Evolutionary conservation across 139 green algal species (phyloP).

Genomic region (Nannochloris sp.): DNA sequence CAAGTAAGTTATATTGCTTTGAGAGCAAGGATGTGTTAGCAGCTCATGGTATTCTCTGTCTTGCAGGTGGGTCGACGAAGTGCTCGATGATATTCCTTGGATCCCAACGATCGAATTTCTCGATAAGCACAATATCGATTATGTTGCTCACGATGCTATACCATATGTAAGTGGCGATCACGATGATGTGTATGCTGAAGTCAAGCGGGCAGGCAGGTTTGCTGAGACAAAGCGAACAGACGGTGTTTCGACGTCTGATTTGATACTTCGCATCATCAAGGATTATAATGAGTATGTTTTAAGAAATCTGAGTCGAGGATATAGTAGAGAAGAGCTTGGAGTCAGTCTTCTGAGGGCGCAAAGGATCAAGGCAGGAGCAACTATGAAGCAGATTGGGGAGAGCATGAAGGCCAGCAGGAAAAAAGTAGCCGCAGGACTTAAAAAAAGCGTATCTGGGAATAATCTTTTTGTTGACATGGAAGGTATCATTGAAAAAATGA

Average conservation of each 20-base stretch:
- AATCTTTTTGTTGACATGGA: constrained; percentile 49
- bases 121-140: constrained; percentile 79
- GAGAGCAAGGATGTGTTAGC: constrained; percentile 9
- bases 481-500: constrained; percentile 54
- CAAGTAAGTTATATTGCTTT: constrained; percentile 31
- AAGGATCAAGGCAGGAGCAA: constrained; percentile 49
- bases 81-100: constrained; percentile 76
- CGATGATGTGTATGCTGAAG: constrained; percentile 44
- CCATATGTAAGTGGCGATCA: constrained; percentile 60
- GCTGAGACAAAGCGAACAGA: constrained; percentile 78
- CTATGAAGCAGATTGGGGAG: constrained; percentile 56
- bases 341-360: constrained; percentile 59
- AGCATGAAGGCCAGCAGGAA: constrained; percentile 49
- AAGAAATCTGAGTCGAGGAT: constrained; percentile 78
- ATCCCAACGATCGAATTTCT: constrained; percentile 79
- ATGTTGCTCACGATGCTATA: constrained; percentile 81
- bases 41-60: background rate
- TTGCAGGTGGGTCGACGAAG: constrained; percentile 77
- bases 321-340: constrained; percentile 66
- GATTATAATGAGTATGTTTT: constrained; percentile 92
- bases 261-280: constrained; percentile 84
- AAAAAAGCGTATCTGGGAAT: constrained; percentile 50
- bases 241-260: constrained; percentile 77
- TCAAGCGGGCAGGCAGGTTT: constrained; percentile 77
- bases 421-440: constrained; percentile 44